Evolutionary conservation across 208 protist genomes (phyloP).

Genomic region (Wallacemonas sp.): DNA sequence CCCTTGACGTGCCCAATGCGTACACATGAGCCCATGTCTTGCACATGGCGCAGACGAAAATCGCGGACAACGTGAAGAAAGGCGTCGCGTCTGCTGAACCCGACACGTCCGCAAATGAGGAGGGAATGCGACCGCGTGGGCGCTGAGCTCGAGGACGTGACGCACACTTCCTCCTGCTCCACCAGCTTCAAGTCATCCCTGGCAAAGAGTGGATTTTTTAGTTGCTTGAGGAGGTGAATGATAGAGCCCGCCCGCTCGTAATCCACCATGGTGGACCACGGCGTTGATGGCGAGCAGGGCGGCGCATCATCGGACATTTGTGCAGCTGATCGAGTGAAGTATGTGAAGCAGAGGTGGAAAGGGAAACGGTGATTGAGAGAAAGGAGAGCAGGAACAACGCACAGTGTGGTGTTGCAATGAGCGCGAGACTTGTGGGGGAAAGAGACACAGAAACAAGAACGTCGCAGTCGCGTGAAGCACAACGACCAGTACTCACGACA

Average conservation of each 20-base stretch:
- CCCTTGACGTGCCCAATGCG: constrained; percentile 47
- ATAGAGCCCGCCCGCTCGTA: constrained; percentile 75
- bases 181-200: constrained; percentile 47
- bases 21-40: constrained; percentile 68
- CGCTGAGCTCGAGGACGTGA: constrained; percentile 5
- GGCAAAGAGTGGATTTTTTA: constrained; percentile 49
- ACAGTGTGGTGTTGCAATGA: too few relatives aligned
- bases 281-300: constrained; percentile 13
- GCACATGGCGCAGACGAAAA: constrained; percentile 56
- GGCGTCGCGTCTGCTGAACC: constrained; percentile 52
- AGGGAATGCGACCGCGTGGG: constrained; percentile 28
- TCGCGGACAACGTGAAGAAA: constrained; percentile 75
- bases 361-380: too few relatives aligned
- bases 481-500: too few relatives aligned
- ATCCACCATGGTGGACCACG: constrained; percentile 63
- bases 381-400: too few relatives aligned
- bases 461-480: too few relatives aligned
- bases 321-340: too few relatives aligned
- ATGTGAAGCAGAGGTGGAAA: too few relatives aligned
- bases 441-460: too few relatives aligned
- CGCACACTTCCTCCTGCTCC: constrained; percentile 46
- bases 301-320: constrained; percentile 11
- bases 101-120: constrained; percentile 68
- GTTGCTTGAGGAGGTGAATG: constrained; percentile 41
- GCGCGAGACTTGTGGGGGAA: too few relatives aligned